Base-by-base conservation (phyloP, 2,329 filamentous ascomycete genomes). In the Cladosporium sp. region DNA sequence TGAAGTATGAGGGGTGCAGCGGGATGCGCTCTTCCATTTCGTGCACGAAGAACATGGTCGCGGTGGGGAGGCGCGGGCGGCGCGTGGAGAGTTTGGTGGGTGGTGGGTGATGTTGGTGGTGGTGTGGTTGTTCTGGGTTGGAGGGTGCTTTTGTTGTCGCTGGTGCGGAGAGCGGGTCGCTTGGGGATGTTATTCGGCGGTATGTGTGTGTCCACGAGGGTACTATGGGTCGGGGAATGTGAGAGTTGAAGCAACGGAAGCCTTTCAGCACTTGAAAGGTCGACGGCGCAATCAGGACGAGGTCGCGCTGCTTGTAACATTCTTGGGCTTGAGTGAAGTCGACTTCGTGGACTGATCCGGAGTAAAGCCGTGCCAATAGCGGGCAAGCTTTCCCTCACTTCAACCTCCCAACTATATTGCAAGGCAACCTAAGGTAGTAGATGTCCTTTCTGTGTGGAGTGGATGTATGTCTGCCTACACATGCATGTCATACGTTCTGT, bases 1-100 rank as follows among this genome's bases (percentile, higher is more conserved):
- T 91, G 67, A 98, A 97, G 74, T 94, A 98, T 11, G 92, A 97
- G 22, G 93, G 93, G 67, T 98, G 93, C 64, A 98, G 81, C 60
- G 89, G 91, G 63, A 97, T 91, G 66, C 88, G 86, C 67, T 92
- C 90, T 74, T 95, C 90, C 71, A 97, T 85, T 67, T 95, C 92
- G 72, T 95, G 89, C 58, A 98, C 87, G 76, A 98, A 98, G 72
- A 97, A 98, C 93, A 98, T 98, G 38, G 42, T 38, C 6, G 48
- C 22, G 39, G 32, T 27, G 8, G 13, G 7, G 20, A 38, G 48
- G 22, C 25, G 48, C 38, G 16, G 11, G 33, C 19, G 47, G 16
- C 19, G 19, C 30, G 15, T 50, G 40, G n/a, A 8, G 11, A 19
- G 13, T 16, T 20, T 12, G 22, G 11, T 9, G 7, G 18, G 25